Evolutionary conservation across 768 basidiomycete genomes (phyloP).

Genomic region (Mycena amicta): DNA sequence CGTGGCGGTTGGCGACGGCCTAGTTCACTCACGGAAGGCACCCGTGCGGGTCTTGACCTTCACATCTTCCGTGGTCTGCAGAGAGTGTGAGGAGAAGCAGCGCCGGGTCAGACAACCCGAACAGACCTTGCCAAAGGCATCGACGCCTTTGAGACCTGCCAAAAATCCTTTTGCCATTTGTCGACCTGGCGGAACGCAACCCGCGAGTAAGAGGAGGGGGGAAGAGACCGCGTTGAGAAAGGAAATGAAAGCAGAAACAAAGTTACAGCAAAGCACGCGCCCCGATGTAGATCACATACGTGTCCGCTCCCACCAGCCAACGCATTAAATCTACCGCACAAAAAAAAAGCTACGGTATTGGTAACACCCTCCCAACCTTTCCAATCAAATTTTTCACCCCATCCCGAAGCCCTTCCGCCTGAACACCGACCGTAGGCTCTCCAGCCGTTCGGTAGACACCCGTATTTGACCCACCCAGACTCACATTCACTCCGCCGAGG

Average conservation of each 20-base stretch:
- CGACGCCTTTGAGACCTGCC: constrained; percentile 82
- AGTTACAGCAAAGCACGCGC: constrained; percentile 18
- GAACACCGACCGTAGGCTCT: constrained; percentile 64
- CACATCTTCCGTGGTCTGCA: constrained; percentile 96
- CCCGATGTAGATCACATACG: constrained; percentile 18
- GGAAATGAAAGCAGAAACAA: constrained; percentile 19
- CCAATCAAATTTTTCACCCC: constrained; percentile 87
- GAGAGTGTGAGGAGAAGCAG: background rate
- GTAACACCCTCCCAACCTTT: constrained; percentile 85
- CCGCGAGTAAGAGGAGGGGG: constrained; percentile 30
- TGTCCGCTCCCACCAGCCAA: constrained; percentile 17
- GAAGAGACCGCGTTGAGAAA: constrained; percentile 6
- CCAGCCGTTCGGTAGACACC: constrained; percentile 85
- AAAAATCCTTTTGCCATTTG: constrained; percentile 79
- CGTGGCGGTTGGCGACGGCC: background rate
- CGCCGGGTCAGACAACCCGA: background rate
- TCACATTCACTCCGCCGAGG: constrained; percentile 89
- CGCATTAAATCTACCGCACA: constrained; percentile 5
- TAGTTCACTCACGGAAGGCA: constrained; percentile 67
- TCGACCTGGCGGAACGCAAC: constrained; percentile 38
- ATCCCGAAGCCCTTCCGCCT: constrained; percentile 87
- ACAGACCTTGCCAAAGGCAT: constrained; percentile 98
- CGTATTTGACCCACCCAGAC: constrained; percentile 85
- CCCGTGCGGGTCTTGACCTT: constrained; percentile 98
- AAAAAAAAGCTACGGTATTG: constrained; percentile 41